Evolutionary conservation across 2,329 filamentous ascomycete genomes (phyloP), one percentile per base, ranked within the genome.

Genomic region (Fusarium oxysporum): DNA sequence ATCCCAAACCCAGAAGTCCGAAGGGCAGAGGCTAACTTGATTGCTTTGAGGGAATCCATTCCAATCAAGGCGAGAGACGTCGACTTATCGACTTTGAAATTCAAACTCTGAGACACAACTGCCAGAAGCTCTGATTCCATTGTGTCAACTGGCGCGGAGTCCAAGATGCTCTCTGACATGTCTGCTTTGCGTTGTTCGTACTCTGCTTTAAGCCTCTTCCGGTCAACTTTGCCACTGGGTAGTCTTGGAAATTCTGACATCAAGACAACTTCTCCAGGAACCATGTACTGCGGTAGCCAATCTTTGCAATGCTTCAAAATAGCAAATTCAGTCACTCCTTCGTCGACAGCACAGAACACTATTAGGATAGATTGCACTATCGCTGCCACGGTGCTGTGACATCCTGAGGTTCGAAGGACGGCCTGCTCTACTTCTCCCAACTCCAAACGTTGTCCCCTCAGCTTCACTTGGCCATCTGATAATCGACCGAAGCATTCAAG

Each of bases 401-500:
- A 91, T 1, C 88, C 89, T 0, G 84, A 78, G 1, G 89, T 87
- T 61, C 88, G 88, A 48, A 92, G 85, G 5, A 91, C 86, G 2
- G 89, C 92, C 73, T 93, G 89, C 78, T 96, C 93, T 25, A 95
- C 86, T 77, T 95, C 94, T 1, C 93, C 93, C 8, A 96, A 88
- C 77, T 96, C 93, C 56, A 97, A 88, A 54, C 94, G 87, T 81
- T 97, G 95, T 3, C 95, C 95, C 59, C 94, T 89, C 12, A 97
- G 85, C 81, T 97, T 97, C 56, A 97, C 91, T 80, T 98, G 95
- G 1, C 93, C 94, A 55, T 90, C 89, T 5, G 89, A 88, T 17
- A 97, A 91, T 16, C 95, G 91, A 0, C 95, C 95, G 38, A 95
- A 86, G 77, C 93, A 97, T 79, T 97, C 93, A n/a, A 98, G 85